Evolutionary conservation across 257 asterid species (phyloP), one percentile per base, ranked within the genome.

Genomic region (Solanum arcanum): DNA sequence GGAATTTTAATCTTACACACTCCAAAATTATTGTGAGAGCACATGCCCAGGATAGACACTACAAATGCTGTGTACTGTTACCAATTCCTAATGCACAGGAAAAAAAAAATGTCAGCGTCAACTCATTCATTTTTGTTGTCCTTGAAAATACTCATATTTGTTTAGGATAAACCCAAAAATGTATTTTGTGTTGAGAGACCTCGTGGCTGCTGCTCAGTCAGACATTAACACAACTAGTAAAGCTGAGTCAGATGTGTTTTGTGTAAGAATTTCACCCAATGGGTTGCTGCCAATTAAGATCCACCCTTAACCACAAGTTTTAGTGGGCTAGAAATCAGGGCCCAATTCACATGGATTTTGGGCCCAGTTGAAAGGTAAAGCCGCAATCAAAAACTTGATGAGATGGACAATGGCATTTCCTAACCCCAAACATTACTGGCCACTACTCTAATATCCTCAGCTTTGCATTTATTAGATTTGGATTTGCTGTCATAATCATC

Each of bases 281-380:
- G 68, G 77, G 3, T 69, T 42, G 49, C 5, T 41, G 83, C 74
- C 89, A 69, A 9, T 84, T 14, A 21, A 46, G 73, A 88, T 66
- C 68, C 82, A 62, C 27, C 39, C 49, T 75, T 35, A 74, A 75
- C 89, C 89, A 88, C 89, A 41, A 88, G 77, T 84, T 87, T 74
- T 41, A 82, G 25, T 72, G 83, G 73, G 70, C 47, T 68, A 81
- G 49, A 47, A 81, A 49, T 41, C 6, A 10, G 83, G 75, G 56
- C 76, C 68, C 33, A 16, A 52, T 70, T 56, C 83, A 83, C 74
- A 44, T 72, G 89, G 77, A 52, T 44, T 47, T 16, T 16, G 39
- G 84, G 85, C 72, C 89, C 89, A 83, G 83, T 86, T 80, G 85
- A 80, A 80, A 80, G 85, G 85, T 80, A 16, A 27, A 47, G 85